phyloP scores from a whole-genome alignment of 1,284 basidiomycete species.

The Apiotrichum porosum region DNA sequence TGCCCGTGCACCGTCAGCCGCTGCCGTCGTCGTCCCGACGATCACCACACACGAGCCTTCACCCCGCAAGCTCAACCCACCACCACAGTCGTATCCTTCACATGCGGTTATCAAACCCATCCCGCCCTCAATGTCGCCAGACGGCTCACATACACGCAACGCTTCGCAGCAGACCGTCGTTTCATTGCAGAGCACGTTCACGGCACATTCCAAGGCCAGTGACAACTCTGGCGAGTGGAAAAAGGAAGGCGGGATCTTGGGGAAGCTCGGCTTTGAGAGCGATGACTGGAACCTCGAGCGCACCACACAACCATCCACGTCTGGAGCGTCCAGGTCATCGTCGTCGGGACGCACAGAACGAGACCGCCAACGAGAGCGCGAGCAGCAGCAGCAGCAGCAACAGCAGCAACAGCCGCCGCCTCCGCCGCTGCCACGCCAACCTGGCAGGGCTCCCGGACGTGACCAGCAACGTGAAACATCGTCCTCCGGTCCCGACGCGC shows the following conservation, averaged over 20 bases:
- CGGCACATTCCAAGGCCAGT: conserved; percentile 3
- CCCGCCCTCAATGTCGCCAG: background rate
- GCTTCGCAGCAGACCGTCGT: conserved; percentile 12
- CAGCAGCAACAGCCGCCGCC: too few relatives aligned
- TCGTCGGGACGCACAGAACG: too few relatives aligned
- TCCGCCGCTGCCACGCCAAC: too few relatives aligned
- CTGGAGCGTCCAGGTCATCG: too few relatives aligned
- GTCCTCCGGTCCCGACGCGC: too few relatives aligned
- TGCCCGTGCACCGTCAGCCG: background rate
- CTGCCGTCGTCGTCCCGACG: too few relatives aligned
- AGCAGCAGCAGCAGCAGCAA: too few relatives aligned
- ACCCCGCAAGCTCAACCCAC: background rate
- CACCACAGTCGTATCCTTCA: background rate
- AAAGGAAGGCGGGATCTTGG: conserved; percentile 15
- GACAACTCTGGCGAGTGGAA: conserved; percentile 9
- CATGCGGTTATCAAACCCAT: background rate
- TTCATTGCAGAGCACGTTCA: conserved; percentile 14
- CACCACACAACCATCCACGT: too few relatives aligned
- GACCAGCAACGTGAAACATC: conserved; percentile 3
- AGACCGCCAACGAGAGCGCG: too few relatives aligned
- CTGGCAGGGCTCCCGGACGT: too few relatives aligned
- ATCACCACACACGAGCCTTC: too few relatives aligned
- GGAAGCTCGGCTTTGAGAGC: conserved; percentile 15
- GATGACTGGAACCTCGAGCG: too few relatives aligned
- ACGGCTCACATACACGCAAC: background rate